phyloP scores from a whole-genome alignment of 352 stramenopile species.

The Pythium brachiatum region DNA sequence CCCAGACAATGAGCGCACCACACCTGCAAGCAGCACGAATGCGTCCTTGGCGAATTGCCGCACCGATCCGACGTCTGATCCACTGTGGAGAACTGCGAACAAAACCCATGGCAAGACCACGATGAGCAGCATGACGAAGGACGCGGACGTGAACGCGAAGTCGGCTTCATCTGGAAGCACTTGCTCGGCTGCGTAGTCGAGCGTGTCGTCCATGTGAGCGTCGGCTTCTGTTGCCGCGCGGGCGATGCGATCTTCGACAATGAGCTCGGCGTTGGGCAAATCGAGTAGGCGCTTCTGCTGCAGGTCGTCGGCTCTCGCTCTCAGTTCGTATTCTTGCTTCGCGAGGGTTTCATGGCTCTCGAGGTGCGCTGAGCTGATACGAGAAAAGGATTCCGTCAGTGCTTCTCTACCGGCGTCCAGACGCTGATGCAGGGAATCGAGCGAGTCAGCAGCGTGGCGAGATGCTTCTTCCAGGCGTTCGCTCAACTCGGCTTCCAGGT shows the following conservation, averaged over 20 bases:
- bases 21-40: constrained; percentile 15
- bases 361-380: constrained; percentile 25
- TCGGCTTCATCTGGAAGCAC: constrained; percentile 19
- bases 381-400: constrained; percentile 23
- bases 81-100: constrained; percentile 25
- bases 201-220: constrained; percentile 26
- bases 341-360: constrained; percentile 23
- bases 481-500: constrained; percentile 3
- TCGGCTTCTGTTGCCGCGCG: constrained; percentile 20
- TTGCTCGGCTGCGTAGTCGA: constrained; percentile 34
- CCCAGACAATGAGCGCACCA: constrained; percentile 17
- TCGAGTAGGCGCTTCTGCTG: constrained; percentile 28
- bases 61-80: constrained; percentile 19
- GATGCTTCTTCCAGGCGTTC: constrained; percentile 3
- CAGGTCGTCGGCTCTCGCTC: constrained; percentile 18
- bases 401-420: constrained; percentile 16
- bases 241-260: constrained; percentile 15
- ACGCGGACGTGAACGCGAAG: constrained; percentile 18
- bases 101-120: constrained; percentile 33
- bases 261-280: constrained; percentile 20
- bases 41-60: constrained; percentile 20
- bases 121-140: constrained; percentile 25
- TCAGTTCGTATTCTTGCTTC: constrained; percentile 21
- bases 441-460: constrained; percentile 8
- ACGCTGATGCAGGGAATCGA: constrained; percentile 24